Evolutionary conservation across 345 rosid genomes (phyloP).

Genomic region (Pelargonium nanum): DNA sequence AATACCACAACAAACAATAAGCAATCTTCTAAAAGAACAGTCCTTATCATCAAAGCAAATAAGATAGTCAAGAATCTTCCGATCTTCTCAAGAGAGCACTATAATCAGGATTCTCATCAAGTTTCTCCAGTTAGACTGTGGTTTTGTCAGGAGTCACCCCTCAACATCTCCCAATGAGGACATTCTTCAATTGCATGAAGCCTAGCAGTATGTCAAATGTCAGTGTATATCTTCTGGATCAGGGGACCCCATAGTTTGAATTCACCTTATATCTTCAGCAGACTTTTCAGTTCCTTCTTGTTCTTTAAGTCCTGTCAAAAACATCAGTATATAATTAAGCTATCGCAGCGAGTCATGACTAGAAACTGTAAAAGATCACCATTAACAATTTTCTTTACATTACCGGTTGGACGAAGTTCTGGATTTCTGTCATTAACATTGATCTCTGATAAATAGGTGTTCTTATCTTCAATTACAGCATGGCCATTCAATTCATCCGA

Average conservation of each 20-base stretch:
- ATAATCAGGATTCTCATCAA: background rate
- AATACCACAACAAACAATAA: conserved; percentile 31
- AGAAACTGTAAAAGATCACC: background rate
- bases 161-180: background rate
- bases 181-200: background rate
- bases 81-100: background rate
- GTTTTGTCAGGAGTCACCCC: background rate
- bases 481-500: conserved; percentile 9
- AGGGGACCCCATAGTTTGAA: background rate
- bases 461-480: conserved; percentile 6
- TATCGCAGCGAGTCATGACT: background rate
- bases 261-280: background rate
- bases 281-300: conserved; percentile 5
- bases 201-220: conserved; percentile 1
- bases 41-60: background rate
- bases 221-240: background rate
- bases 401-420: conserved; percentile 10
- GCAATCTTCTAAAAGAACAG: conserved; percentile 28
- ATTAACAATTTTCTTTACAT: background rate
- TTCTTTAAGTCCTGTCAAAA: conserved; percentile 23
- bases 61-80: background rate
- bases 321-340: conserved; percentile 3
- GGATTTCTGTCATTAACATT: conserved; percentile 2
- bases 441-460: background rate
- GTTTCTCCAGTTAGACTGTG: conserved; percentile 7